Evolutionary conservation across 148 eudicot genomes (phyloP).

Genomic region (Heliamphora exappendiculata): DNA sequence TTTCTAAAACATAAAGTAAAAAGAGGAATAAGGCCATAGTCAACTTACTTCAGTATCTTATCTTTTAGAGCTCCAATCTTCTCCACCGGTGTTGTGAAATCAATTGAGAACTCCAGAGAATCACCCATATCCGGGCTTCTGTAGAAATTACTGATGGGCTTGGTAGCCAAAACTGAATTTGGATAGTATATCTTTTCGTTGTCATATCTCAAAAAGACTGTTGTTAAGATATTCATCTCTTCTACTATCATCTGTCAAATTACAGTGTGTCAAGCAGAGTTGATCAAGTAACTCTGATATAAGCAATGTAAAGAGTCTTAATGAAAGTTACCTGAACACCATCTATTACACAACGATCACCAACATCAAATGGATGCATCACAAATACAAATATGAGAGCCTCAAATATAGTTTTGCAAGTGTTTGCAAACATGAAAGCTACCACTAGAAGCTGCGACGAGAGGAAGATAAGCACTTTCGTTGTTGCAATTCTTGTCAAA

Average conservation of each 20-base stretch:
- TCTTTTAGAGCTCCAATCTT: slow-evolving; percentile 53
- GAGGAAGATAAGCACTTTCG: slow-evolving; percentile 60
- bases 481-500: slow-evolving; percentile 65
- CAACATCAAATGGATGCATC: slow-evolving; percentile 88
- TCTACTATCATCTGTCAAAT: slow-evolving; percentile 71
- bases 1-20: too few relatives aligned
- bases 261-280: neutral
- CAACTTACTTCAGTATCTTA: slow-evolving; percentile 48
- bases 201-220: slow-evolving; percentile 66
- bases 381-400: slow-evolving; percentile 69
- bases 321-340: slow-evolving; percentile 65
- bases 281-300: neutral
- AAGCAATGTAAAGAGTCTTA: neutral
- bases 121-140: slow-evolving; percentile 86
- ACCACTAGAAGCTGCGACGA: slow-evolving; percentile 65
- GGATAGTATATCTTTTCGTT: slow-evolving; percentile 76
- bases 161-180: slow-evolving; percentile 59
- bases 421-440: slow-evolving; percentile 64
- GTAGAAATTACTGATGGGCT: slow-evolving; percentile 73
- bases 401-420: slow-evolving; percentile 61
- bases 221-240: slow-evolving; percentile 89
- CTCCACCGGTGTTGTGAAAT: slow-evolving; percentile 60
- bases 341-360: slow-evolving; percentile 84
- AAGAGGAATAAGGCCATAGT: too few relatives aligned
- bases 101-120: slow-evolving; percentile 57